A percentile compares a stretch with the other conserved stretches of the same genome.
phyloP scores from a whole-genome alignment of 352 stramenopile species.

The Pythium biforme region DNA sequence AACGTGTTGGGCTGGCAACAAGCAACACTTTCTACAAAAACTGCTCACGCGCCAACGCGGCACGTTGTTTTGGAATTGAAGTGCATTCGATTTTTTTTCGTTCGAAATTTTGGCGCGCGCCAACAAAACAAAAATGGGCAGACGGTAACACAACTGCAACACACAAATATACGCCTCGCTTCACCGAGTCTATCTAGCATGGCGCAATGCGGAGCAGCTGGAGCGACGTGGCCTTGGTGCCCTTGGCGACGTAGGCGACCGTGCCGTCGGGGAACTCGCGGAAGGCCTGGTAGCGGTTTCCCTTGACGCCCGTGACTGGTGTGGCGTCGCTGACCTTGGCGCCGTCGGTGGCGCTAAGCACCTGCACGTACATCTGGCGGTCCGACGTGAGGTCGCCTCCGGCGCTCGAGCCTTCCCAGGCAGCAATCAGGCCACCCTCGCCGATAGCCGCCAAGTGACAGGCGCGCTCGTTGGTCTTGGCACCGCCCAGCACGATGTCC shows the following conservation, averaged over 20 bases:
- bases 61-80: too few species aligned
- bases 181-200: conserved; percentile 28
- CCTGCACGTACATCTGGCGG: conserved; percentile 51
- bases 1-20: not conserved
- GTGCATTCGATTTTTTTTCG: not conserved
- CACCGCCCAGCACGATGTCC: conserved; percentile 53
- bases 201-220: conserved; percentile 50
- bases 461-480: conserved; percentile 47
- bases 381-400: conserved; percentile 39
- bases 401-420: conserved; percentile 45
- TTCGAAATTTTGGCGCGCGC: too few species aligned
- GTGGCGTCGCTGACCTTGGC: conserved; percentile 43
- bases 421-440: conserved; percentile 37
- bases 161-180: not conserved
- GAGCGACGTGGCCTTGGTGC: conserved; percentile 36
- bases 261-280: conserved; percentile 48
- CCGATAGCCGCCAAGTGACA: conserved; percentile 47
- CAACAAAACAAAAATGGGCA: not conserved
- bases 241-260: conserved; percentile 55
- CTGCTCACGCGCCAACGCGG: too few species aligned
- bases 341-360: conserved; percentile 41
- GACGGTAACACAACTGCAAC: not conserved
- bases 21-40: not conserved
- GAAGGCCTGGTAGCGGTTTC: conserved; percentile 67
- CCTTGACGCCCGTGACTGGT: conserved; percentile 43